Conservation (phyloP, 371 early-diverging fungal genomes). For the Mucor plumbeus region DNA sequence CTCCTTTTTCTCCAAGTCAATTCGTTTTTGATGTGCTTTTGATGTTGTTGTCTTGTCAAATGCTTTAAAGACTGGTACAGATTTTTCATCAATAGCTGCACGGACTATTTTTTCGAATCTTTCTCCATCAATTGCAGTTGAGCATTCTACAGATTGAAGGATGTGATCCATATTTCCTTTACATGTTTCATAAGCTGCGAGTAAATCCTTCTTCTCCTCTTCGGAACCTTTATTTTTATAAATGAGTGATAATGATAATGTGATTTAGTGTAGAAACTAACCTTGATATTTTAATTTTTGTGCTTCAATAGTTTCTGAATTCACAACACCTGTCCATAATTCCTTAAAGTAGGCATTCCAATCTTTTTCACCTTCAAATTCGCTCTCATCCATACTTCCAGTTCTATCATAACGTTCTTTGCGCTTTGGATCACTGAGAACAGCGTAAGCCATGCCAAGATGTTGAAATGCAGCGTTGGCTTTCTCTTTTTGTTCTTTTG, state of each 20-base stretch:
- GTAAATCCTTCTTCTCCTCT: conserved; percentile 83
- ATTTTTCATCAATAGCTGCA: conserved; percentile 63
- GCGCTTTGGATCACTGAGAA: conserved; percentile 80
- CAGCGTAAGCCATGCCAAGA: conserved; percentile 82
- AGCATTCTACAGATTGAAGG: conserved; percentile 66
- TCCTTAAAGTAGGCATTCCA: conserved; percentile 88
- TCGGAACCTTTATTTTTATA: conserved; percentile 60
- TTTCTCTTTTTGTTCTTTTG: conserved; percentile 69
- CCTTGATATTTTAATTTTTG: conserved; percentile 72
- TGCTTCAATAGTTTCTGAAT: conserved; percentile 75
- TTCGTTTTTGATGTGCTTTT: conserved; percentile 57
- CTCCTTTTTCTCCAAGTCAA: conserved; percentile 58
- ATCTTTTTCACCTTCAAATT: conserved; percentile 57
- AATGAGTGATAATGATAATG: too few species aligned
- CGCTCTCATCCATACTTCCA: conserved; percentile 46
- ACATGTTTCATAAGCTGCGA: conserved; percentile 66
- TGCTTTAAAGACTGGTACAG: conserved; percentile 50
- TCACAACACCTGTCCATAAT: conserved; percentile 81
- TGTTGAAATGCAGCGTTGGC: conserved; percentile 83
- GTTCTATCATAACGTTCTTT: conserved; percentile 79
- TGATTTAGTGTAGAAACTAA: conserved; percentile 11
- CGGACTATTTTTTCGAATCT: conserved; percentile 72
- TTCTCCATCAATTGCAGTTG: conserved; percentile 68
- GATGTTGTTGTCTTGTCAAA: conserved; percentile 63
- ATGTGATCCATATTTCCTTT: conserved; percentile 82